phyloP scores from a whole-genome alignment of 1,284 basidiomycete species.

The Malassezia pachydermatis region DNA sequence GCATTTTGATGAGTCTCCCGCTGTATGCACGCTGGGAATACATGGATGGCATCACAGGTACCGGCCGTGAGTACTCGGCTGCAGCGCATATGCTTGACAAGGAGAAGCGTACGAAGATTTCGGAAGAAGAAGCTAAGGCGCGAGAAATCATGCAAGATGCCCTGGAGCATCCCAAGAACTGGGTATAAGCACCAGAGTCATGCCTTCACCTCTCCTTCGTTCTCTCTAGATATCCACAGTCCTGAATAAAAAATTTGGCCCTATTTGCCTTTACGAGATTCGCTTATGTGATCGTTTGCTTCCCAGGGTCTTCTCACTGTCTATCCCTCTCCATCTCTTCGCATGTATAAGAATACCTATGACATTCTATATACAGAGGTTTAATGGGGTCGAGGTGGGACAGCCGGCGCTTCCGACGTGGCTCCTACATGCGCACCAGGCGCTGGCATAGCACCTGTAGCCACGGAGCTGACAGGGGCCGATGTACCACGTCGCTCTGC shows the following conservation, averaged over 20 bases:
- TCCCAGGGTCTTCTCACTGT: too few relatives aligned
- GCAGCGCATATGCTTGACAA: slow-evolving; percentile 12
- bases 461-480: not conserved
- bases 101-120: slow-evolving; percentile 7
- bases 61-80: slow-evolving; percentile 26
- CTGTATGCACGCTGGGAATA: slow-evolving; percentile 45
- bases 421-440: not conserved
- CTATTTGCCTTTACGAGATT: too few relatives aligned
- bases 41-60: slow-evolving; percentile 35
- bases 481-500: too few relatives aligned
- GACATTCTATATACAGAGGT: too few relatives aligned
- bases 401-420: not conserved
- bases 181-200: too few relatives aligned
- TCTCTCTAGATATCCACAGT: too few relatives aligned
- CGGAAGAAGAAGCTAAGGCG: slow-evolving; percentile 17
- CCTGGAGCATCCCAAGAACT: slow-evolving; percentile 30
- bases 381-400: not conserved
- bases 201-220: too few relatives aligned
- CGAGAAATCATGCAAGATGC: slow-evolving; percentile 28
- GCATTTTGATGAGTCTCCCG: slow-evolving; percentile 47
- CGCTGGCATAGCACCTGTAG: not conserved
- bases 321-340: too few relatives aligned
- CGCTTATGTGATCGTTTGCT: too few relatives aligned
- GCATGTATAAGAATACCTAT: too few relatives aligned
- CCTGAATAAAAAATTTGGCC: too few relatives aligned